Evolutionary conservation across 345 rosid genomes (phyloP).

Genomic region (Ailanthus altissimus): DNA sequence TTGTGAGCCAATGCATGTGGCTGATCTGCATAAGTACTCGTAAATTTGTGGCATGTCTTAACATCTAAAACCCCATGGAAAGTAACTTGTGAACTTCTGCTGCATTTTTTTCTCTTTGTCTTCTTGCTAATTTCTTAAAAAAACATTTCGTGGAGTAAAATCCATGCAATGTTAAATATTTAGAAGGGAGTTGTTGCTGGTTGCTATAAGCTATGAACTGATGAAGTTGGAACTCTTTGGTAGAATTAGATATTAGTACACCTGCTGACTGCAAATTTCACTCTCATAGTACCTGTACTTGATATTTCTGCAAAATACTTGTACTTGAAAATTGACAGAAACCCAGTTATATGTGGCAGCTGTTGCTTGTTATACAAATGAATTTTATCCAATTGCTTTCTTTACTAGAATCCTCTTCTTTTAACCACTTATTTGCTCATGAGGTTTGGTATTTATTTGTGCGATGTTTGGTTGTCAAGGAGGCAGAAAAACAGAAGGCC

Average conservation of each 20-base stretch:
- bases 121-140: not conserved
- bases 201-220: not conserved
- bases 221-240: not conserved
- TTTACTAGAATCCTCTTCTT: not conserved
- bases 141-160: too few relatives aligned
- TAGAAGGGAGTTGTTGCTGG: not conserved
- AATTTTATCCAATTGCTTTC: not conserved
- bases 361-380: not conserved
- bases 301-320: not conserved
- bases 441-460: not conserved
- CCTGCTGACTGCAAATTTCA: not conserved
- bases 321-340: not conserved
- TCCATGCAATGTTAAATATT: not conserved
- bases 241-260: not conserved
- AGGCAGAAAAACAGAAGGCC: not conserved
- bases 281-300: not conserved
- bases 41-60: not conserved
- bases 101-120: not conserved
- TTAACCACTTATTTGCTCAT: not conserved
- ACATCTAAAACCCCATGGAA: slow-evolving; percentile 1
- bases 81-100: not conserved
- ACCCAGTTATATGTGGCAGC: not conserved
- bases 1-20: not conserved
- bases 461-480: not conserved
- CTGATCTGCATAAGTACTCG: not conserved